Base-by-base conservation (phyloP, 495 filamentous ascomycete genomes). In the Podospora fimiseda region DNA sequence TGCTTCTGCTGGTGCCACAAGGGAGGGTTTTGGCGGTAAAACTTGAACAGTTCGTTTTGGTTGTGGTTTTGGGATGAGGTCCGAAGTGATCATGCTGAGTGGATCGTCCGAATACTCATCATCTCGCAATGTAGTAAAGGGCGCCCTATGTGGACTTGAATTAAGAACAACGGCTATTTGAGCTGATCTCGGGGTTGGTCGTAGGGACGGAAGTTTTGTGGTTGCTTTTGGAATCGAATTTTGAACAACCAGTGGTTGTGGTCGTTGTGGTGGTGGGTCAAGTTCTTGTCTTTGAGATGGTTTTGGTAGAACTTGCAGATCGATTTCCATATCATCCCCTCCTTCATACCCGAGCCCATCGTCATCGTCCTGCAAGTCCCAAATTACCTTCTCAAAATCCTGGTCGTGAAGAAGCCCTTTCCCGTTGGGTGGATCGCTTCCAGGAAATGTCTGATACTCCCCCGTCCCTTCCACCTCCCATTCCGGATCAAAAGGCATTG, bases 401-500 rank as follows among this genome's bases (percentile, higher is more conserved):
- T 24, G 49, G 14, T 9, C 33, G 19, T 22, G 8, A 6, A 18
- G 19, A 42, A 22, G 13, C 22, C 40, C 21, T 16, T 14, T 8
- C 5, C 27, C 27, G 11, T 5, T 33, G 27, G 27, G 11, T 33
- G 27, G 5, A 6, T 33, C 27, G 11, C 11, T 11, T 33, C 11
- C 6, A 11, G 27, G 27, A 11, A 13, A 18, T 21, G 42, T 20
- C 23, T 13, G 22, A 44, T 18, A 8, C 16, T 16, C 20, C 1
- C 0, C 40, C 3, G 9, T 21, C 2, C 20, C 9, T 15, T 51
- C 49, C 15, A 48, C 18, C 6, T 51, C 57, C 30, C 47, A 43
- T 6, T 56, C 38, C 9, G 52, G 53, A 39, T 62, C 45, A 18
- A 53, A 62, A 36, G 59, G 59, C 59, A 62, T 62, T 4, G n/a